Percentiles rank a stretch among this genome's conserved stretches.
Conservation (phyloP, 1,284 basidiomycete genomes). For the Marasmius sp. region DNA sequence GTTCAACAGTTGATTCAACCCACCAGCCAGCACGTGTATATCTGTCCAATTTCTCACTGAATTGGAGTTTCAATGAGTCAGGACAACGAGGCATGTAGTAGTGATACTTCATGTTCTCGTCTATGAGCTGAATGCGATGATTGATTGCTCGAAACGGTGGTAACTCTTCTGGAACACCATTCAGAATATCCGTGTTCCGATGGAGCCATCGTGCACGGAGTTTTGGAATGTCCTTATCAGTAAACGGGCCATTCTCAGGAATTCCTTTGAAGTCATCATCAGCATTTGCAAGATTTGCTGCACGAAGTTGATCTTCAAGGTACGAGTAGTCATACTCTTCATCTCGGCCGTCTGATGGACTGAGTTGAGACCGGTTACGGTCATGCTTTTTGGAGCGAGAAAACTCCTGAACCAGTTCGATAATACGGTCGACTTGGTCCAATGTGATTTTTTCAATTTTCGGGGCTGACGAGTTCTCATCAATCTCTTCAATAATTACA, state of each 20-base stretch:
- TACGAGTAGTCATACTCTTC: neutral
- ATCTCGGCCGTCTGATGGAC: neutral
- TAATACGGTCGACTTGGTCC: neutral
- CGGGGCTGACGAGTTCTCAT: neutral
- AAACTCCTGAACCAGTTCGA: constrained; percentile 5
- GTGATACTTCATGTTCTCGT: constrained; percentile 21
- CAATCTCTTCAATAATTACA: constrained; percentile 1
- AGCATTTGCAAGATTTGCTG: neutral
- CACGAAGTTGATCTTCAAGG: neutral
- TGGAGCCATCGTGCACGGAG: constrained; percentile 20
- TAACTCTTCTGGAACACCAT: constrained; percentile 18
- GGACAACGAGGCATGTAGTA: constrained; percentile 27
- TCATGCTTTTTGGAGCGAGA: neutral
- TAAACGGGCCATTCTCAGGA: constrained; percentile 1
- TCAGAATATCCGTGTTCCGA: constrained; percentile 20
- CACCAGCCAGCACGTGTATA: constrained; percentile 23
- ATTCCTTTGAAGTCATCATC: neutral
- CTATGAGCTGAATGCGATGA: constrained; percentile 30
- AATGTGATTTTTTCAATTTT: neutral
- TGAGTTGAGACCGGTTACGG: neutral
- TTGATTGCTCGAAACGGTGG: constrained; percentile 28
- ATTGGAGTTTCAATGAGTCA: neutral
- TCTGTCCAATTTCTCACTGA: constrained; percentile 19
- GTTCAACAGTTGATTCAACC: neutral
- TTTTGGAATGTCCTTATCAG: constrained; percentile 14